These are phyloP conservation scores for Cystofilobasidium capitatum DNA, from an alignment of 768 basidiomycete genomes.

Conservation along the genomic window DNA sequence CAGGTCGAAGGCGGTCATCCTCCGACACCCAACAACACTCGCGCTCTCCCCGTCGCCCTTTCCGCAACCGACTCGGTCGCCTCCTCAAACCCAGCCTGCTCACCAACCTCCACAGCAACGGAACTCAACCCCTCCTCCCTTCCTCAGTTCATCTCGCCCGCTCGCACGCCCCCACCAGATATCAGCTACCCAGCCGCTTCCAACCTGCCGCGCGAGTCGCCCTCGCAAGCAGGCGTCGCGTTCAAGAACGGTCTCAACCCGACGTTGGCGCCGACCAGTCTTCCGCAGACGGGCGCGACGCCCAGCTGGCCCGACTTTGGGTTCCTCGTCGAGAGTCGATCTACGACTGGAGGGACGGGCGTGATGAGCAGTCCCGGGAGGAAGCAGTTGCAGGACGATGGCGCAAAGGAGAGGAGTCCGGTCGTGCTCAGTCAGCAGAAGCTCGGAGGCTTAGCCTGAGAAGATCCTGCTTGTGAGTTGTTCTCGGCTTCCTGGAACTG, in stretches of 20 bases:
- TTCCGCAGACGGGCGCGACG: conserved; percentile 8
- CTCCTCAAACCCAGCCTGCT: not conserved
- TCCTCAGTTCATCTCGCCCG: not conserved
- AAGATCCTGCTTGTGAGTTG: no score
- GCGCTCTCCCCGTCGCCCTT: not conserved
- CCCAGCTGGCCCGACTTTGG: conserved; percentile 16
- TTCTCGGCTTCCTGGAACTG: no score
- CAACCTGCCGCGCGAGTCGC: no score
- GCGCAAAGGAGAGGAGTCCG: not conserved
- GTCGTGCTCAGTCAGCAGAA: not conserved
- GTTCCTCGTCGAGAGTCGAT: not conserved
- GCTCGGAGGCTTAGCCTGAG: not conserved
- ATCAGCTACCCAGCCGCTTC: not conserved
- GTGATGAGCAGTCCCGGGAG: not conserved
- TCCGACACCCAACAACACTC: not conserved
- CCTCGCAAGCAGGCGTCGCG: not conserved
- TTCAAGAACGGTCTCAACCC: conserved; percentile 2
- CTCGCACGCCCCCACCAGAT: not conserved
- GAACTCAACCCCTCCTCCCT: not conserved
- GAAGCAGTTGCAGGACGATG: not conserved
- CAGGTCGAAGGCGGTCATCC: not conserved
- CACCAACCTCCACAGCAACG: not conserved
- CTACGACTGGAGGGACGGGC: not conserved
- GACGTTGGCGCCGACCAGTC: conserved; percentile 4
- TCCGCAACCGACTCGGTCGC: not conserved